Percentiles rank a stretch among this genome's conserved stretches.
These are phyloP conservation scores for Acer yangbiense DNA, from an alignment of 345 rosid genomes.

Conservation along the genomic window DNA sequence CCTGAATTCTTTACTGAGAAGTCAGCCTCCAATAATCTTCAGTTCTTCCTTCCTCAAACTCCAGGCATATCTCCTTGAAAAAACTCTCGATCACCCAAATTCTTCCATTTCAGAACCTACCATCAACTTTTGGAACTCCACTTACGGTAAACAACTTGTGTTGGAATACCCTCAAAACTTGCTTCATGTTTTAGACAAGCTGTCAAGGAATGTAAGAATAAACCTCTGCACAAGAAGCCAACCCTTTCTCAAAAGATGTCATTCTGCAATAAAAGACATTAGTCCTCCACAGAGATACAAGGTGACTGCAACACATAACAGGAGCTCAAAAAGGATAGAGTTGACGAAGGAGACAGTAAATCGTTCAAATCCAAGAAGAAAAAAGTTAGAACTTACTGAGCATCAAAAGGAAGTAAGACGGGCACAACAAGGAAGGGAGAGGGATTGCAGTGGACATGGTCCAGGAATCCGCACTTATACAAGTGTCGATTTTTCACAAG, in stretches of 20 bases:
- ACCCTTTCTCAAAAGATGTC: conserved; percentile 26
- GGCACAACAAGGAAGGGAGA: conserved; percentile 51
- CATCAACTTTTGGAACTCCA: conserved; percentile 49
- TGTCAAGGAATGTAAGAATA: conserved; percentile 50
- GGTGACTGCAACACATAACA: conserved; percentile 35
- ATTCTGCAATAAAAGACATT: conserved; percentile 2
- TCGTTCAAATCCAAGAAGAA: conserved; percentile 32
- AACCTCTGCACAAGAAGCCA: conserved; percentile 34
- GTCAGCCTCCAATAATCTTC: conserved; percentile 42
- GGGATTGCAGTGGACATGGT: conserved; percentile 51
- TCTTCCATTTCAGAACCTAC: conserved; percentile 41
- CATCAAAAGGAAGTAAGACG: conserved; percentile 60
- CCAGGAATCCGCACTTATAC: conserved; percentile 55
- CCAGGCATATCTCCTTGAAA: conserved; percentile 51
- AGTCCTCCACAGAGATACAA: conserved; percentile 27
- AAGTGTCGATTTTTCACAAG: conserved; percentile 49
- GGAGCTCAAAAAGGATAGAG: conserved; percentile 49
- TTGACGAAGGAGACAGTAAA: conserved; percentile 1
- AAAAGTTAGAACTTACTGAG: conserved; percentile 43
- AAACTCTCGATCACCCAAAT: conserved; percentile 44
- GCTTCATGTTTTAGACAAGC: conserved; percentile 48
- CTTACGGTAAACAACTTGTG: conserved; percentile 40
- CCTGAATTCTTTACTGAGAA: conserved; percentile 41
- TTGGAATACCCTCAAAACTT: conserved; percentile 50
- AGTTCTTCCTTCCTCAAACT: conserved; percentile 48